Evolutionary conservation across 441 rosid genomes (phyloP), one percentile per base, ranked within the genome.

Genomic region (Aleurites moluccanus): DNA sequence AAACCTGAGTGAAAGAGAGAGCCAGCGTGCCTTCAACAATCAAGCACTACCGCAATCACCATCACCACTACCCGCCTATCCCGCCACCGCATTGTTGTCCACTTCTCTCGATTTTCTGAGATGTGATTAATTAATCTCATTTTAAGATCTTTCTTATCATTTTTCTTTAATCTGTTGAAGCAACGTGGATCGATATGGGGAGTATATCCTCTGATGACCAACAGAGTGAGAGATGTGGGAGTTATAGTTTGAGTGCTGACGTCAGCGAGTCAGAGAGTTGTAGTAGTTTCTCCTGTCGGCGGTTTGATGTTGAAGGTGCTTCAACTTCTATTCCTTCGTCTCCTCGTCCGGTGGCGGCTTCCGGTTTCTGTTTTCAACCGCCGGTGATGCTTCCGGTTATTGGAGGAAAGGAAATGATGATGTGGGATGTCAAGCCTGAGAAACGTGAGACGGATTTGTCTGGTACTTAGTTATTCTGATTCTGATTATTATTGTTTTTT

Each of bases 201-300:
- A 92, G 94, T 79, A 56, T 85, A 4, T 87, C 94, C 0, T 90
- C 94, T 1, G 85, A 82, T 42, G 96, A 88, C 65, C 83, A 69
- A 81, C 84, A 57, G 80, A 90, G 93, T 73, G 97, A 90, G 78
- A 85, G 93, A 73, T 87, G 95, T 83, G 97, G 98, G 8, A 93
- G 97, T 70, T 95, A 95, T 86, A 88, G 94, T 68, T 77, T 93
- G 79, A 93, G 99, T 80, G 98, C 98, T 70, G 99, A 95, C 78
- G 84, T 95, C 79, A 93, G 97, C 71, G 97, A 95, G 87, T 93
- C 99, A 0, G 95, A 93, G 86, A 95, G 97, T 76, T 88, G 89
- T 21, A 89, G 94, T 75, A 89, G 96, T 83, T 90, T 91, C 79
- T 92, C 91, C 4, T 83, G 88, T 78, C 88, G 85, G 55, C 87